Evolutionary conservation across 1,284 basidiomycete species (phyloP), one percentile per base, ranked within the genome.

Genomic region (Inonotus obliquus): DNA sequence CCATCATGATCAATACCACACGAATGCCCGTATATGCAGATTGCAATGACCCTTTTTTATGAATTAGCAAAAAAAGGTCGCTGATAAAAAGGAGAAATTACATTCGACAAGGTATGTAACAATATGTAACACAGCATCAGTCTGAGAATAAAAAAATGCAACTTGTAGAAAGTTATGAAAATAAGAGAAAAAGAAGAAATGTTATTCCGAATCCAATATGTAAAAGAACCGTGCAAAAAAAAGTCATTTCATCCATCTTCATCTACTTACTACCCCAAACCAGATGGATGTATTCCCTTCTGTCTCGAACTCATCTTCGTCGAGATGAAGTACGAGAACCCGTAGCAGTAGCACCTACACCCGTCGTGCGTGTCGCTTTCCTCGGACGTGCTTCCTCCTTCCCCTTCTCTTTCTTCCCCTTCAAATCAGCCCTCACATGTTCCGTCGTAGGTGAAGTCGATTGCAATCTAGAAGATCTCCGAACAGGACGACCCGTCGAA

Each of bases 401-500:
- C 32, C 48, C 48, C 19, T 41, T 48, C 29, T 53, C 63, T 53
- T 56, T 55, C 25, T 52, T 57, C n/a, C n/a, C 41, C 27, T 52
- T 41, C 17, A 58, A 44, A 1, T 44, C 44, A 21, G 6, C 4
- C 38, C 27, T 21, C 19, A 21, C 23, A 37, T 35, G 37, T 29
- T 48, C 54, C 29, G 39, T 35, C 1, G 32, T 57, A 7, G 60
- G 55, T 7, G 60, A 57, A 17, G 27, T 23, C 2, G 62, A 49
- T 1, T 64, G 66, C 3, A 67, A 56, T 19, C 67, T 53, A 17
- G 66, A 62, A 19, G 67, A 68, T n/a, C 67, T 57, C 1, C 67
- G 56, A 10, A 68, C 61, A 17, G 66, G 49, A n/a, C 27, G 41
- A 17, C 54, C 59, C 3, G 61, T 48, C 17, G 37, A 35, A 9